Percentiles rank a stretch among this genome's conserved stretches.
Evolutionary conservation across 164 flowering plant species (phyloP).

Genomic region (Cinnamomum micranthum): DNA sequence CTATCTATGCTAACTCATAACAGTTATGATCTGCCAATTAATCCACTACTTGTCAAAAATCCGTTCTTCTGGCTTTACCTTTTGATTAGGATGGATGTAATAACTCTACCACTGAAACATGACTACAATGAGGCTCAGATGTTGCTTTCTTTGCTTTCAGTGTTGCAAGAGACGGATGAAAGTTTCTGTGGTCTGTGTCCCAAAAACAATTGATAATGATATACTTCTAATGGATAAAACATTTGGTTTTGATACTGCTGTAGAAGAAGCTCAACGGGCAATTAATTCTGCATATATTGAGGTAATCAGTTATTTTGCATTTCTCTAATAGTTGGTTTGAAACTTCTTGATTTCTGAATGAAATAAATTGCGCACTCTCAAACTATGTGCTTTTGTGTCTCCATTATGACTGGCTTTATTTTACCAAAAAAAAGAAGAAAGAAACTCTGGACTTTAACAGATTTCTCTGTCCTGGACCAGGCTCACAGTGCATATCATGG

Average conservation of each 20-base stretch:
- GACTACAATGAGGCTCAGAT: not conserved
- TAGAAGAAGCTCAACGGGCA: conserved; percentile 50
- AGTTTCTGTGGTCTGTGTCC: conserved; percentile 43
- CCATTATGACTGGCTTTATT: not conserved
- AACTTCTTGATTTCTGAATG: not conserved
- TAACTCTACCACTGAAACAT: not conserved
- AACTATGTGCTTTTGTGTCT: not conserved
- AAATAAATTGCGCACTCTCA: not conserved
- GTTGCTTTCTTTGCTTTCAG: conserved; percentile 22
- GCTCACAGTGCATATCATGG: conserved; percentile 50
- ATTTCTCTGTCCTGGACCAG: conserved; percentile 15
- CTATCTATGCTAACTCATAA: too few relatives aligned
- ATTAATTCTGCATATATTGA: conserved; percentile 51
- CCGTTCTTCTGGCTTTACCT: not conserved
- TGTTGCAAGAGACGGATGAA: conserved; percentile 39
- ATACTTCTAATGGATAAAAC: conserved; percentile 50
- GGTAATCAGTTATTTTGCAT: conserved; percentile 17
- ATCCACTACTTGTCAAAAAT: not conserved
- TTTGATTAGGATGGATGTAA: not conserved
- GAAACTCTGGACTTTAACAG: not conserved
- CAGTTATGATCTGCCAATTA: not conserved
- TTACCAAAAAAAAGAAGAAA: not conserved
- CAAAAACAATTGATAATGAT: conserved; percentile 48
- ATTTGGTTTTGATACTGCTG: conserved; percentile 49
- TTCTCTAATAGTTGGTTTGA: not conserved